These are phyloP conservation scores for Nemania sp. DNA, from an alignment of 2,329 filamentous ascomycete species.

Conservation along the genomic window DNA sequence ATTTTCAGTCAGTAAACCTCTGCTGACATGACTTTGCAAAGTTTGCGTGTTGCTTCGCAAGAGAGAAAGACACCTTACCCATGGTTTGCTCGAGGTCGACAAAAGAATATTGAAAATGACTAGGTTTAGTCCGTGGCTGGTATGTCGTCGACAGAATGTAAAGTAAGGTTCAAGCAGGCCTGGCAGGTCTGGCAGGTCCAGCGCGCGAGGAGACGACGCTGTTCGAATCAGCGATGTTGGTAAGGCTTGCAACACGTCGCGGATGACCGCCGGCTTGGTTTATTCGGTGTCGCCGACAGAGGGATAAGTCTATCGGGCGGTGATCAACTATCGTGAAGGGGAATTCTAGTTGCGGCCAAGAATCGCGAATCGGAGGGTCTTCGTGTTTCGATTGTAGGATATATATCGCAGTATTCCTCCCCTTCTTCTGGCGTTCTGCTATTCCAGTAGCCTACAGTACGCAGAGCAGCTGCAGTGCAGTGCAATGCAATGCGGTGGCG, in stretches of 20 bases:
- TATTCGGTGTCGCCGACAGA: background rate
- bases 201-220: background rate
- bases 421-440: too few relatives aligned
- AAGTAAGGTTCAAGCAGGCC: too few relatives aligned
- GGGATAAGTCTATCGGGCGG: background rate
- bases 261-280: background rate
- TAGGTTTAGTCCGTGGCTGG: background rate
- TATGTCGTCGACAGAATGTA: background rate
- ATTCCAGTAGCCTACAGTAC: background rate
- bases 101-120: background rate
- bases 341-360: slow-evolving; percentile 6
- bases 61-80: slow-evolving; percentile 10
- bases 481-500: background rate
- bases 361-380: slow-evolving; percentile 2
- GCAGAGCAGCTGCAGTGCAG: slow-evolving; percentile 5
- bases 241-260: background rate
- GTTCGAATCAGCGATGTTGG: background rate
- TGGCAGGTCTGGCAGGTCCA: too few relatives aligned
- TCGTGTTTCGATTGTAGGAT: background rate
- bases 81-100: slow-evolving; percentile 5
- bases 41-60: background rate
- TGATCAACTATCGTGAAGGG: slow-evolving; percentile 3
- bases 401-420: background rate
- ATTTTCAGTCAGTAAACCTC: slow-evolving; percentile 6
- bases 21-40: background rate